Evolutionary conservation across 1,284 basidiomycete species (phyloP).

Genomic region (Termitomyces sp.): DNA sequence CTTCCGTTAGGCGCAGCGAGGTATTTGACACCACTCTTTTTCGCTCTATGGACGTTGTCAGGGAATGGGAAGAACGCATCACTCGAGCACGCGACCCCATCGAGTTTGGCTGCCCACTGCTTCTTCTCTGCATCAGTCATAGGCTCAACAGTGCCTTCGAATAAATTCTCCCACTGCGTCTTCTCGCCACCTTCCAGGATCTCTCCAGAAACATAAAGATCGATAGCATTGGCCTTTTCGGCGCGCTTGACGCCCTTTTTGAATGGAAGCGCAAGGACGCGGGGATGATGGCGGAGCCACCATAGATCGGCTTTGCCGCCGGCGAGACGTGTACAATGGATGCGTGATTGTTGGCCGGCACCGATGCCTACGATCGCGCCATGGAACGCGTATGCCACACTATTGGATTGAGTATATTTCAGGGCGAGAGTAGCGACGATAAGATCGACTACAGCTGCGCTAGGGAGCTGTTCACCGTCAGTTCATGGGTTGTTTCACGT

Average conservation of each 20-base stretch:
- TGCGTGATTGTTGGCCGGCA: slow-evolving; percentile 97
- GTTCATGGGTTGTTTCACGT: neutral
- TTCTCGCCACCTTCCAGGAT: slow-evolving; percentile 85
- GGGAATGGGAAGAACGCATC: slow-evolving; percentile 99
- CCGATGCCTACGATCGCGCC: slow-evolving; percentile 95
- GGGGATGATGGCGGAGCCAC: slow-evolving; percentile 97
- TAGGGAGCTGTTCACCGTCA: slow-evolving; percentile 52
- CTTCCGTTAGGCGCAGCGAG: slow-evolving; percentile 93
- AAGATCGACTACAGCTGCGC: slow-evolving; percentile 75
- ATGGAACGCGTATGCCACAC: slow-evolving; percentile 92
- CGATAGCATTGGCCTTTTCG: slow-evolving; percentile 97
- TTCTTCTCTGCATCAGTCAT: slow-evolving; percentile 72
- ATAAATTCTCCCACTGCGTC: slow-evolving; percentile 87
- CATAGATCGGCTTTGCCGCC: slow-evolving; percentile 98
- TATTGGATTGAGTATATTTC: slow-evolving; percentile 99
- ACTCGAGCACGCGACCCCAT: slow-evolving; percentile 87
- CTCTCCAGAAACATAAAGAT: slow-evolving; percentile 92
- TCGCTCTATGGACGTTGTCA: slow-evolving; percentile 94
- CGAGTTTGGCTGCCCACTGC: slow-evolving; percentile 68
- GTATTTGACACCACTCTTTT: slow-evolving; percentile 88
- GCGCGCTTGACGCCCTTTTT: slow-evolving; percentile 97
- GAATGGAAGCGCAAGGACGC: slow-evolving; percentile 88
- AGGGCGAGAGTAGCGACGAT: slow-evolving; percentile 94
- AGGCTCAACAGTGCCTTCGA: slow-evolving; percentile 70
- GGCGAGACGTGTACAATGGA: slow-evolving; percentile 98